Base-by-base conservation (phyloP, 768 basidiomycete genomes). In the Xanthoconium stramineum region DNA sequence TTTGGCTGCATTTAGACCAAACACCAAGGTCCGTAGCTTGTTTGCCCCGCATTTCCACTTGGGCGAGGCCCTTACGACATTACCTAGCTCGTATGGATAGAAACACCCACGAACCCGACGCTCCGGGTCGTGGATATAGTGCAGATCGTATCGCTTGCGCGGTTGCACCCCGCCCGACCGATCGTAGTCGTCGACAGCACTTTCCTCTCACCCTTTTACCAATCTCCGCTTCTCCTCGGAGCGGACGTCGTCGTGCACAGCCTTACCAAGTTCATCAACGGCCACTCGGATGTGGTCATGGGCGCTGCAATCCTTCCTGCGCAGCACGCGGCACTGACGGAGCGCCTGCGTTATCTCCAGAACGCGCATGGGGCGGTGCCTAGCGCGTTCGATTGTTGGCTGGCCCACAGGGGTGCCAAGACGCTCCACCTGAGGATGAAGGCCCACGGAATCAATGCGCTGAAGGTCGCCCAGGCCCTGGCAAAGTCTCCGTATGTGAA, bases 21-120 rank as follows among this genome's bases (percentile, higher is more conserved):
- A 96, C 61, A 97, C 95, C 5, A 92, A 89, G 80, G 91, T 91
- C 47, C 19, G 39, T 47, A 14, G 14, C 17, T 15, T 19, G 9
- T 30, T 24, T 7, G 30, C 8, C 11, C 42, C 9, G 11, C 39
- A 13, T 0, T 11, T 14, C 2, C 33, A 35, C 33, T 35, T 24
- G 24, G 33, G 5, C 12, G 33, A 12, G 8, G 33, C 33, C 12
- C 33, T 9, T 12, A 12, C 33, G 33, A 6, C 9, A 35, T 9
- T 35, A 17, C 15, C 6, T 29, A 96, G 91, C 77, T 97, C 11
- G 81, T 99, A 53, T 98, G 94, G 94, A 84, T 97, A 61, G 96
- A 99, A 73, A 80, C 91, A 0, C 96, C 94, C 0, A 98, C 96
- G 4, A 98, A 98, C 75, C 96, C 96, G 0, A 92, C 92, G 2